These are phyloP conservation scores for Pseudoturritis turrita DNA, from an alignment of 345 rosid species.

Conservation along the genomic window DNA sequence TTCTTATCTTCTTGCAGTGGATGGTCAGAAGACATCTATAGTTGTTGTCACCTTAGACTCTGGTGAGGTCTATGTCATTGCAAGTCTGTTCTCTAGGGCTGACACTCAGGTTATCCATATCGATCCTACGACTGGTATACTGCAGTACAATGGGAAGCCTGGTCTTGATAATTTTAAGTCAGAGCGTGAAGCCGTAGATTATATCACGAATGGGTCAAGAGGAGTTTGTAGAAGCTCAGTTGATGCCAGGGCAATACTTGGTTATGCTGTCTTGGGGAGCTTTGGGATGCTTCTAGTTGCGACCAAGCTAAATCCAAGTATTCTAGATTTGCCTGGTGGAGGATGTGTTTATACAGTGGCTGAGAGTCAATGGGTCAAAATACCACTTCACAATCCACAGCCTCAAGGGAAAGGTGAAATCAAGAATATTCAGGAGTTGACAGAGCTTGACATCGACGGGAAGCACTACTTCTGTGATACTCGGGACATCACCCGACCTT, in stretches of 20 bases:
- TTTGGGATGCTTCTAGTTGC: slow-evolving; percentile 83
- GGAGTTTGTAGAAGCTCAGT: slow-evolving; percentile 45
- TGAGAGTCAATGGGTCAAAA: slow-evolving; percentile 89
- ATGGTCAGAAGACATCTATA: slow-evolving; percentile 71
- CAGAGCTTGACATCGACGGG: slow-evolving; percentile 92
- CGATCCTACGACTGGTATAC: slow-evolving; percentile 84
- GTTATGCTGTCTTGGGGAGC: slow-evolving; percentile 85
- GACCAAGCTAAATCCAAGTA: slow-evolving; percentile 61
- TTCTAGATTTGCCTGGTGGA: slow-evolving; percentile 88
- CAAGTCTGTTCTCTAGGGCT: slow-evolving; percentile 55
- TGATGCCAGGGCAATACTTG: slow-evolving; percentile 69
- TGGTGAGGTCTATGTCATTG: slow-evolving; percentile 72
- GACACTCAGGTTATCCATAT: slow-evolving; percentile 79
- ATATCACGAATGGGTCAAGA: slow-evolving; percentile 60
- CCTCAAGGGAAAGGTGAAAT: slow-evolving; percentile 83
- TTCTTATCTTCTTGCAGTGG: slow-evolving; percentile 30
- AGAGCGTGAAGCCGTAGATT: slow-evolving; percentile 76
- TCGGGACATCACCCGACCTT: slow-evolving; percentile 82
- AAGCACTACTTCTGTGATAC: slow-evolving; percentile 92
- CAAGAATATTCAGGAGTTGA: slow-evolving; percentile 80
- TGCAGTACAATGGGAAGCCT: slow-evolving; percentile 58
- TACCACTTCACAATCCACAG: slow-evolving; percentile 73
- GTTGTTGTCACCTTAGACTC: slow-evolving; percentile 65
- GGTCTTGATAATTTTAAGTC: slow-evolving; percentile 69
- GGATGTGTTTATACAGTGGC: slow-evolving; percentile 77